These are phyloP conservation scores for Heliocybe sulcata DNA, from an alignment of 1,284 basidiomycete genomes.

Conservation along the genomic window DNA sequence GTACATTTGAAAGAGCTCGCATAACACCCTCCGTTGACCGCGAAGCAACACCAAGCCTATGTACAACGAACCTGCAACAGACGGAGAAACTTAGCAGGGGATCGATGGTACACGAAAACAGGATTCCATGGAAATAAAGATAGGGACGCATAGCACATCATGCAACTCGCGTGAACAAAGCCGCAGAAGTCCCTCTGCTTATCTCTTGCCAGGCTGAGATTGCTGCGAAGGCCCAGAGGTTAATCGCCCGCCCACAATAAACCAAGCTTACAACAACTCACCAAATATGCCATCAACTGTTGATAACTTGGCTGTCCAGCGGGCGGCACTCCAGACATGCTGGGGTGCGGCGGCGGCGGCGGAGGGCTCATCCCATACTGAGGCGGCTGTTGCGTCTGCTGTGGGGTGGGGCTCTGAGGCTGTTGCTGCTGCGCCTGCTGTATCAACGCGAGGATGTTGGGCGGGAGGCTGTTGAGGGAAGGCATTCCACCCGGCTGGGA, in stretches of 20 bases:
- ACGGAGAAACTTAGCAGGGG: no score
- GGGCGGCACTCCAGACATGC: neutral
- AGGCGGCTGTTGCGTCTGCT: neutral
- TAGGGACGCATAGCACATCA: no score
- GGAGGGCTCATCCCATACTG: neutral
- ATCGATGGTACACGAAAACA: no score
- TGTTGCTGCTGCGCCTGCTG: neutral
- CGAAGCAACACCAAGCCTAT: no score
- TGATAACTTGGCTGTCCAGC: neutral
- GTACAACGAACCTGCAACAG: no score
- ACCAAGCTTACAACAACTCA: neutral
- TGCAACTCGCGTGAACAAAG: no score
- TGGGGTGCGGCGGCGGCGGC: neutral
- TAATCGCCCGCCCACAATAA: neutral
- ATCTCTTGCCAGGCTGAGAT: neutral
- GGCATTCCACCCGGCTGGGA: neutral
- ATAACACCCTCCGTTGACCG: neutral
- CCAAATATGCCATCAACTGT: conserved; percentile 2
- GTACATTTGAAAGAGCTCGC: neutral
- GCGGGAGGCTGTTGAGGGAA: neutral
- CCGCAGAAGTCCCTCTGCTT: neutral
- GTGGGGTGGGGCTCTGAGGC: neutral
- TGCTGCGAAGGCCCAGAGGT: neutral
- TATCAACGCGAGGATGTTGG: neutral
- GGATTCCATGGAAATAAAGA: no score